Conservation (phyloP, 2,329 filamentous ascomycete genomes). For the Trichoderma sp. region DNA sequence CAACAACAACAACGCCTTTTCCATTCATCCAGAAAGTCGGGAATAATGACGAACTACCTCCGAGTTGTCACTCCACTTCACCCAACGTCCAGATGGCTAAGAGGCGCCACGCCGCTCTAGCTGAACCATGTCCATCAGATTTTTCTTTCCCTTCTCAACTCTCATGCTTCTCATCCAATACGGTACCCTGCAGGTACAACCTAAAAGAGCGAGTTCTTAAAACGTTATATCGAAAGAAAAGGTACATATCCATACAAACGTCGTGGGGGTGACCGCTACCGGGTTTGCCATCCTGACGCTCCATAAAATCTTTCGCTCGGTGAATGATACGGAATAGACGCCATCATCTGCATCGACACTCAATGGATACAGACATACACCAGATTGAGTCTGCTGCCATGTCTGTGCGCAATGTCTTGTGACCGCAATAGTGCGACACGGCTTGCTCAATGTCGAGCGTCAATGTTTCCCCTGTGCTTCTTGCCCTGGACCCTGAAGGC, state of each 20-base stretch:
- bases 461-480: not conserved
- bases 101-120: conserved; percentile 2
- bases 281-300: not conserved
- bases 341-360: not conserved
- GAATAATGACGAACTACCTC: not conserved
- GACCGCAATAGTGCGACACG: not conserved
- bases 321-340: not conserved
- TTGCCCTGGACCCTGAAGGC: not conserved
- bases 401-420: not conserved
- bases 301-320: not conserved
- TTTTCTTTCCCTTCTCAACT: not conserved
- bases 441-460: not conserved
- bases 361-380: not conserved
- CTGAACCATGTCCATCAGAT: not conserved
- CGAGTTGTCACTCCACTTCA: not conserved
- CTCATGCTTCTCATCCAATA: not conserved
- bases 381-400: not conserved
- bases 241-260: not conserved
- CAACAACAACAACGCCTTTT: not conserved
- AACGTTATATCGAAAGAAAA: not conserved
- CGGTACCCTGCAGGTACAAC: not conserved
- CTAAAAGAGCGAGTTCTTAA: not conserved
- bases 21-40: not conserved
- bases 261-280: not conserved
- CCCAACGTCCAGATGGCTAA: not conserved